Percentiles rank a stretch among this genome's conserved stretches.
Evolutionary conservation across 306 rosid species (phyloP).

Genomic region (Vigna reflexopilosa): DNA sequence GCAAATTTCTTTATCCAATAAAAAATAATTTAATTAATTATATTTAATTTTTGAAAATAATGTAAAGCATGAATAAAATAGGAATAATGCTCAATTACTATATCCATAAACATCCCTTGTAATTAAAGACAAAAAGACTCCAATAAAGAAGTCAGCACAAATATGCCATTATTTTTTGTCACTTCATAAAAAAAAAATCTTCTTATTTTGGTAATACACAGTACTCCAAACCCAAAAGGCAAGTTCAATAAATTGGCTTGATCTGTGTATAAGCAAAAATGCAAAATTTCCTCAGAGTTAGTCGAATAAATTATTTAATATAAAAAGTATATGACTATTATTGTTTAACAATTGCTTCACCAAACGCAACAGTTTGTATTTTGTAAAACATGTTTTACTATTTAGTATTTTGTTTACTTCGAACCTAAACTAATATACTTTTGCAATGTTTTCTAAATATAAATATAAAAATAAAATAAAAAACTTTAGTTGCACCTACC

Average conservation of each 20-base stretch:
- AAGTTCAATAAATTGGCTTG: not conserved
- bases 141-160: not conserved
- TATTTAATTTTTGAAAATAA: no score
- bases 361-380: not conserved
- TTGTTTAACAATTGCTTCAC: not conserved
- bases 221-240: no score
- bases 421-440: conserved; percentile 1
- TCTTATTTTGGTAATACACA: not conserved
- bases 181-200: not conserved
- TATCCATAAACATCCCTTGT: not conserved
- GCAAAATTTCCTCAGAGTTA: not conserved
- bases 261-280: not conserved
- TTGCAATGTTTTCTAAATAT: not conserved
- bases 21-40: no score
- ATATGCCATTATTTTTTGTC: no score
- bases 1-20: no score
- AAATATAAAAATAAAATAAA: conserved; percentile 8
- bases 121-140: not conserved
- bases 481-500: conserved; percentile 37
- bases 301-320: not conserved
- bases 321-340: not conserved
- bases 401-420: not conserved
- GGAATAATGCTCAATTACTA: no score
- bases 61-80: no score
- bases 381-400: not conserved